Evolutionary conservation across 805 yeast genomes (phyloP).

Genomic region (Saturnispora gosingensis): DNA sequence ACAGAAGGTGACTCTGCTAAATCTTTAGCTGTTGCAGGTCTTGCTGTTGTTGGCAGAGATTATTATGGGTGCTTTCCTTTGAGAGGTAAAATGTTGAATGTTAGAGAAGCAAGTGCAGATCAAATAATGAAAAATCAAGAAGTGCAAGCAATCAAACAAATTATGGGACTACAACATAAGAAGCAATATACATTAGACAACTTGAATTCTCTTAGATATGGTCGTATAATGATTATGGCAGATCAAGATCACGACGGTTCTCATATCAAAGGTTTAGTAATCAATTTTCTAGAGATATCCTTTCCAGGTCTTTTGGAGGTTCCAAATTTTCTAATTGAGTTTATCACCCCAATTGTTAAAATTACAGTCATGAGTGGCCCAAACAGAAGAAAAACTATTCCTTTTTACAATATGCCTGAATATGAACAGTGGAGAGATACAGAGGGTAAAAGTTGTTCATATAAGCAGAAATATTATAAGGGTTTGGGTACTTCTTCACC

Average conservation of each 20-base stretch:
- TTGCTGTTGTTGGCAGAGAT: slow-evolving; percentile 92
- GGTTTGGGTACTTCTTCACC: slow-evolving; percentile 95
- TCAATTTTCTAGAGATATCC: slow-evolving; percentile 85
- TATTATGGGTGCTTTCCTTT: slow-evolving; percentile 91
- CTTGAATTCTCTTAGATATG: slow-evolving; percentile 73
- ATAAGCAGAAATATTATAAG: slow-evolving; percentile 94
- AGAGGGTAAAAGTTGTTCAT: slow-evolving; percentile 64
- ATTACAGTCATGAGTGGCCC: slow-evolving; percentile 66
- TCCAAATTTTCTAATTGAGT: slow-evolving; percentile 88
- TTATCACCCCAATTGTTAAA: slow-evolving; percentile 93
- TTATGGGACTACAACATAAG: slow-evolving; percentile 91
- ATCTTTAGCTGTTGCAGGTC: slow-evolving; percentile 85
- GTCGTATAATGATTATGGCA: slow-evolving; percentile 97
- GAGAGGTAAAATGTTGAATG: slow-evolving; percentile 90
- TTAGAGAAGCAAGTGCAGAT: slow-evolving; percentile 94
- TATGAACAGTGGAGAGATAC: slow-evolving; percentile 87
- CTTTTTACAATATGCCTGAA: slow-evolving; percentile 93
- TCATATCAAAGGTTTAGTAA: slow-evolving; percentile 91
- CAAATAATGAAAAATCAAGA: slow-evolving; percentile 89
- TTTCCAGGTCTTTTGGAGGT: slow-evolving; percentile 88
- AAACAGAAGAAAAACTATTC: slow-evolving; percentile 40
- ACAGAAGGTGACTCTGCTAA: slow-evolving; percentile 98
- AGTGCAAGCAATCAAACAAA: slow-evolving; percentile 90
- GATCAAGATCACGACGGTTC: slow-evolving; percentile 99
- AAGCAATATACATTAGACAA: slow-evolving; percentile 59